phyloP scores from a whole-genome alignment of 176 grass and related monocot genomes.

The Thinopyrum elongatum region DNA sequence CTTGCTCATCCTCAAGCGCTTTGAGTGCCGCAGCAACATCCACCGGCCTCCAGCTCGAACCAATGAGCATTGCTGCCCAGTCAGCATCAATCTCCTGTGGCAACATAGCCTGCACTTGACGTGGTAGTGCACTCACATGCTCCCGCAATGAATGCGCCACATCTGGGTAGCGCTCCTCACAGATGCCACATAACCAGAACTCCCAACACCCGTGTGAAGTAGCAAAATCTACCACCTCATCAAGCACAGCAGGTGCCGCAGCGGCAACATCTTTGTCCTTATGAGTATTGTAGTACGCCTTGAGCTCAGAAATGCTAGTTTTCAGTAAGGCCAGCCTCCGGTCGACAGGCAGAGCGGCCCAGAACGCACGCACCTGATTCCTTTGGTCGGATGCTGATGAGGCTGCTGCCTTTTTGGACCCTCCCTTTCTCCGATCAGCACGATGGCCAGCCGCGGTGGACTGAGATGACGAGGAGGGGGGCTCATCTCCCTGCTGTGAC shows the following conservation, averaged over 20 bases:
- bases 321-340: constrained; percentile 50
- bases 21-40: constrained; percentile 52
- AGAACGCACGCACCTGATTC: constrained; percentile 74
- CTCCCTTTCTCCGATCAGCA: constrained; percentile 53
- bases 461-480: constrained; percentile 50
- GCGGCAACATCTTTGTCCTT: constrained; percentile 50
- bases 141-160: constrained; percentile 38
- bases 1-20: constrained; percentile 60
- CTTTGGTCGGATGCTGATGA: constrained; percentile 41
- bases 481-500: constrained; percentile 44
- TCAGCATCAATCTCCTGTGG: constrained; percentile 61
- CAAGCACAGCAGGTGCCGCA: constrained; percentile 33
- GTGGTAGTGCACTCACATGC: constrained; percentile 53
- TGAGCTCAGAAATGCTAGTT: constrained; percentile 57
- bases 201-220: constrained; percentile 50
- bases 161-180: constrained; percentile 50
- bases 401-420: constrained; percentile 41
- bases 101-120: constrained; percentile 38
- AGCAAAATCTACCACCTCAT: constrained; percentile 53
- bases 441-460: constrained; percentile 35
- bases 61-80: constrained; percentile 65
- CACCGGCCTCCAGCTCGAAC: constrained; percentile 68
- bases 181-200: constrained; percentile 66
- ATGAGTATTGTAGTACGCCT: constrained; percentile 34
- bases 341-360: constrained; percentile 48